Conservation (phyloP, 2,329 filamentous ascomycete species). For the Cercospora sp. region DNA sequence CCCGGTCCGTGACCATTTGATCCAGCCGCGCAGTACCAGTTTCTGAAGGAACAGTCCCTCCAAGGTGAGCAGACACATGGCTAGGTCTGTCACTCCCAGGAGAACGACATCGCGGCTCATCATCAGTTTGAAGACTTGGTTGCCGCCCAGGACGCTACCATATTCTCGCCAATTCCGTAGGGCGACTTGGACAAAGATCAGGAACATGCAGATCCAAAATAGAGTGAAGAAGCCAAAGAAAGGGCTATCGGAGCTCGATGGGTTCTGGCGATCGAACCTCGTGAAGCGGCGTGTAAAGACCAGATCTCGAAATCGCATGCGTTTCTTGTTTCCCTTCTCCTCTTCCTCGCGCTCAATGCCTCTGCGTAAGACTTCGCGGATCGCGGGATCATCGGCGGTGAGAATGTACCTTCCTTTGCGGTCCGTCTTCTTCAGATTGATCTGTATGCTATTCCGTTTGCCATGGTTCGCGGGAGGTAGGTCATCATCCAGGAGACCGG, state of each 20-base stretch:
- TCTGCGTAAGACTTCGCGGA: slow-evolving; percentile 49
- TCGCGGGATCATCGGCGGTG: slow-evolving; percentile 52
- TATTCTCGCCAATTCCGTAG: slow-evolving; percentile 68
- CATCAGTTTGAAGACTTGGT: slow-evolving; percentile 73
- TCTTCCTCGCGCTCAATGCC: slow-evolving; percentile 47
- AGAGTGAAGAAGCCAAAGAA: slow-evolving; percentile 80
- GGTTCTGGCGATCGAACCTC: slow-evolving; percentile 72
- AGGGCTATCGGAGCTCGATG: slow-evolving; percentile 62
- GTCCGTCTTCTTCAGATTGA: slow-evolving; percentile 50
- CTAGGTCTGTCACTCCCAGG: slow-evolving; percentile 62
- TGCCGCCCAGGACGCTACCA: slow-evolving; percentile 67
- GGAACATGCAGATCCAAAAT: slow-evolving; percentile 70
- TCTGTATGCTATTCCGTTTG: slow-evolving; percentile 47
- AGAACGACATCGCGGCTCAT: slow-evolving; percentile 55
- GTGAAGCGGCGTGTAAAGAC: slow-evolving; percentile 74
- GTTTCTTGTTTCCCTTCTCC: slow-evolving; percentile 33
- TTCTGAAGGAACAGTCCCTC: slow-evolving; percentile 68
- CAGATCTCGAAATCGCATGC: slow-evolving; percentile 54
- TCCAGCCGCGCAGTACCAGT: slow-evolving; percentile 57
- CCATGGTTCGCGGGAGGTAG: not conserved
- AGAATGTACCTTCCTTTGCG: slow-evolving; percentile 51
- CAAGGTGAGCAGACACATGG: slow-evolving; percentile 66
- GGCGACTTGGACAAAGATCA: slow-evolving; percentile 67
- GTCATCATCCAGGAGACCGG: not conserved
- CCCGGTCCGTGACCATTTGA: slow-evolving; percentile 68